Percentiles rank a stretch among this genome's conserved stretches.
phyloP scores from a whole-genome alignment of 257 asterid genomes.

The Mitragyna speciosa region DNA sequence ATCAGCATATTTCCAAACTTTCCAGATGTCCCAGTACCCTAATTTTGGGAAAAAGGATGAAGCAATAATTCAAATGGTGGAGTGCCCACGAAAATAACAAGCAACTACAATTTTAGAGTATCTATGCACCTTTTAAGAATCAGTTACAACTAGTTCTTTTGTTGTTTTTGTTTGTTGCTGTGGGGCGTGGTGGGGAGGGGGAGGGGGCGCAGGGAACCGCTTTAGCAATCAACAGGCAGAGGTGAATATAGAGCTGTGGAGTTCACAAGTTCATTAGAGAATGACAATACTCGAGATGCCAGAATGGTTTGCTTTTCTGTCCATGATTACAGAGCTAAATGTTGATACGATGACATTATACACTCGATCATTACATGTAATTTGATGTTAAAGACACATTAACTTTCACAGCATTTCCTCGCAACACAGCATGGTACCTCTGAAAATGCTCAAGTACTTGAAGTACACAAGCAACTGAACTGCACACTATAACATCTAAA shows the following conservation, averaged over 20 bases:
- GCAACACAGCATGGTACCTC: not conserved
- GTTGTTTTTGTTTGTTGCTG: no score
- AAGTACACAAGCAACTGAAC: not conserved
- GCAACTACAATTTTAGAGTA: conserved; percentile 20
- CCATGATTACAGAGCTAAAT: not conserved
- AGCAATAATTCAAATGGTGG: conserved; percentile 21
- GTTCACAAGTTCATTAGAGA: not conserved
- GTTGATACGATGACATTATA: not conserved
- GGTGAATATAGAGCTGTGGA: not conserved
- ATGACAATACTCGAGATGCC: not conserved
- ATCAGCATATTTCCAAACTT: not conserved
- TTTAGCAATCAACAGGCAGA: not conserved
- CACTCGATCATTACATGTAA: not conserved
- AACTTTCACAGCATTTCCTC: not conserved
- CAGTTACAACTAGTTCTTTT: no score
- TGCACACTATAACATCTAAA: not conserved
- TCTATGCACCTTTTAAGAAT: no score
- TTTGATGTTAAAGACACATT: no score
- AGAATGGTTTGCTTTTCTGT: not conserved
- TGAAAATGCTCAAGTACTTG: not conserved
- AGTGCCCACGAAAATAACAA: conserved; percentile 22
- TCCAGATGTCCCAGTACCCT: conserved; percentile 32
- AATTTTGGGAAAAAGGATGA: conserved; percentile 13
- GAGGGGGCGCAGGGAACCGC: no score
- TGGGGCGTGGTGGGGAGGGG: no score